A percentile compares a stretch with the other conserved stretches of the same genome.
These are phyloP conservation scores for Athelia sp. DNA, from an alignment of 1,284 basidiomycete genomes.

Conservation along the genomic window DNA sequence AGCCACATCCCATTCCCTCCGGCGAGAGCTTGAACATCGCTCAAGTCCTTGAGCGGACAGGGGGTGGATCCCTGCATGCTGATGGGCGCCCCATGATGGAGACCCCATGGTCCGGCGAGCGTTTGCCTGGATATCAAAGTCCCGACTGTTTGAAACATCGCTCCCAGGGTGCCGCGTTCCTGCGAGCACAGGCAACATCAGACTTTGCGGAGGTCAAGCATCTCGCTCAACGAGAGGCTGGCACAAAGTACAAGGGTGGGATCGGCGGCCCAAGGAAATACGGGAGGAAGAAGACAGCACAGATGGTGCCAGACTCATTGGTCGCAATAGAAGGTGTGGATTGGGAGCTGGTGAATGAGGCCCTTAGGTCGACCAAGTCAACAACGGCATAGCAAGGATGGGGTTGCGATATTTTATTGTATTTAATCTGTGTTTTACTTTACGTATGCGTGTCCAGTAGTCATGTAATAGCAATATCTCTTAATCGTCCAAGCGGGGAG, in stretches of 20 bases:
- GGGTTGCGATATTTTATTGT: neutral
- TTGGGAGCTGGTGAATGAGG: neutral
- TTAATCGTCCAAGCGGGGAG: no score
- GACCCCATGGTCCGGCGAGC: slow-evolving; percentile 19
- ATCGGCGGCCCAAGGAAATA: slow-evolving; percentile 16
- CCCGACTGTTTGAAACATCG: slow-evolving; percentile 63
- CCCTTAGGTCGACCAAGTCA: neutral
- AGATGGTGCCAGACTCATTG: neutral
- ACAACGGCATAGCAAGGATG: no score
- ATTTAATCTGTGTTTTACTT: no score
- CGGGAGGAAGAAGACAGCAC: neutral
- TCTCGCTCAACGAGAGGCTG: slow-evolving; percentile 48
- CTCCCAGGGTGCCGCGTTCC: slow-evolving; percentile 53
- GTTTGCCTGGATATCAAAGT: slow-evolving; percentile 40
- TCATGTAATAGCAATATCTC: no score
- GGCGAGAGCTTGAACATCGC: slow-evolving; percentile 85
- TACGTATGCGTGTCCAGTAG: no score
- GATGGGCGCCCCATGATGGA: slow-evolving; percentile 51
- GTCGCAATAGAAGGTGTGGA: neutral
- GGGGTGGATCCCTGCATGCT: slow-evolving; percentile 56
- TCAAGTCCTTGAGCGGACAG: slow-evolving; percentile 60
- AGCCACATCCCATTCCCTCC: slow-evolving; percentile 75
- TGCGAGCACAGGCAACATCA: slow-evolving; percentile 68
- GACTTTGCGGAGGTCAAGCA: slow-evolving; percentile 65
- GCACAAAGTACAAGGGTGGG: slow-evolving; percentile 33